Evolutionary conservation across 306 rosid genomes (phyloP).

Genomic region (Rosa rugosa): DNA sequence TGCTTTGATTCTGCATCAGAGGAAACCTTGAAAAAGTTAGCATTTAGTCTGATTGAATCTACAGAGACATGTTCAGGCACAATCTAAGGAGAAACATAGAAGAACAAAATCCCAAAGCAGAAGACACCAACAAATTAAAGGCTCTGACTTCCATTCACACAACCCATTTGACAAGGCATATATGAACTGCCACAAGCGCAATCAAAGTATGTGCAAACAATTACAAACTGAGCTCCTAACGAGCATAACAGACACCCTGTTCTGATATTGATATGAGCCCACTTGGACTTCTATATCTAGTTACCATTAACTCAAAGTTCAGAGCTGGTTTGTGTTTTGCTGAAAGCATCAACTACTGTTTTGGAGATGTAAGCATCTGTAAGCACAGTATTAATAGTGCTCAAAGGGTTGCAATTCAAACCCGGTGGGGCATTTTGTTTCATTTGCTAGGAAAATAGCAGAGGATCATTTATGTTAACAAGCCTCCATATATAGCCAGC

Average conservation of each 20-base stretch:
- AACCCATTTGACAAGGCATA: neutral
- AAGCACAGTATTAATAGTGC: neutral
- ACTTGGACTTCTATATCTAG: neutral
- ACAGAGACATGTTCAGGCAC: neutral
- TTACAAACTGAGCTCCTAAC: neutral
- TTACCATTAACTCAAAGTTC: neutral
- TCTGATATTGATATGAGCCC: neutral
- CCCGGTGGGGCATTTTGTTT: neutral
- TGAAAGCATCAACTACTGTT: neutral
- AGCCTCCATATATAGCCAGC: neutral
- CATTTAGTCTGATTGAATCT: neutral
- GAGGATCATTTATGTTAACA: neutral
- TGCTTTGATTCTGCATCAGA: constrained; percentile 45
- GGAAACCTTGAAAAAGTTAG: constrained; percentile 26
- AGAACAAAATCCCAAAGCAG: neutral
- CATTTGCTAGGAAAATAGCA: neutral
- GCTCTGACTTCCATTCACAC: neutral
- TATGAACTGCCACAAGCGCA: neutral
- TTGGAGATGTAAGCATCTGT: neutral
- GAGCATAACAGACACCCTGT: neutral
- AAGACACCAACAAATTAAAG: neutral
- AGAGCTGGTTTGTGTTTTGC: neutral
- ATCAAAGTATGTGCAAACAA: neutral
- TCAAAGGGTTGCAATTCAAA: neutral
- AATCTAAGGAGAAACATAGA: neutral